phyloP scores from a whole-genome alignment of 2,329 filamentous ascomycete species.

The Gnomoniopsis sp. region DNA sequence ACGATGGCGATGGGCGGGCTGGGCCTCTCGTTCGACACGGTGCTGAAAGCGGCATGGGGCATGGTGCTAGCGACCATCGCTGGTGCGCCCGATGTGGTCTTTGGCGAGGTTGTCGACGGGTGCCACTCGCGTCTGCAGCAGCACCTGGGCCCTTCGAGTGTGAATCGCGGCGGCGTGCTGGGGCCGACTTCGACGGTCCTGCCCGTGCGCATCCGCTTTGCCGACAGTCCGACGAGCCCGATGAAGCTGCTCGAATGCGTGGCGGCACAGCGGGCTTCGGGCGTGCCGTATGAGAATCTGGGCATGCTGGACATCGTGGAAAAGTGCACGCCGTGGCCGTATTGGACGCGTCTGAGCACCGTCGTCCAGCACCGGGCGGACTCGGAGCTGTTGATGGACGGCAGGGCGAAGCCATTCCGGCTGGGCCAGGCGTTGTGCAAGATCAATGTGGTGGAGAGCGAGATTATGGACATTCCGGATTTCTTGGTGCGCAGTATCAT shows the following conservation, averaged over 20 bases:
- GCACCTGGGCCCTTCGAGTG: constrained; percentile 28
- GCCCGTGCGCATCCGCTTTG: constrained; percentile 46
- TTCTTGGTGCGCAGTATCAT: constrained; percentile 40
- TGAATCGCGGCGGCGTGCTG: constrained; percentile 55
- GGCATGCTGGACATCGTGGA: constrained; percentile 50
- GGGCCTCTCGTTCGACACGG: constrained; percentile 46
- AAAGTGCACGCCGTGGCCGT: constrained; percentile 51
- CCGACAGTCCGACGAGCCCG: constrained; percentile 40
- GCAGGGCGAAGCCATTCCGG: constrained; percentile 37
- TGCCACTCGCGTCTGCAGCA: constrained; percentile 37
- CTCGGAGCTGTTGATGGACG: constrained; percentile 32
- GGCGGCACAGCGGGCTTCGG: constrained; percentile 45
- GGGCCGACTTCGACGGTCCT: constrained; percentile 46
- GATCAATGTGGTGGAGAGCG: constrained; percentile 38
- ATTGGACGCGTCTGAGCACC: constrained; percentile 52
- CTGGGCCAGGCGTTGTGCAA: constrained; percentile 44
- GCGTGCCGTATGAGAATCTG: constrained; percentile 47
- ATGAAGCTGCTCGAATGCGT: constrained; percentile 46
- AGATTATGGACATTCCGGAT: constrained; percentile 40
- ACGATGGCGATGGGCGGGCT: constrained; percentile 35
- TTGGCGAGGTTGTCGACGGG: constrained; percentile 51
- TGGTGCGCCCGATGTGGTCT: constrained; percentile 48
- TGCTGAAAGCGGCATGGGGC: constrained; percentile 58
- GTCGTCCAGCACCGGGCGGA: constrained; percentile 49
- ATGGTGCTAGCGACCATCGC: constrained; percentile 50